phyloP scores from a whole-genome alignment of 225 moss, liverwort and hornwort genomes.

The Pseudisothecium myosuroides region DNA sequence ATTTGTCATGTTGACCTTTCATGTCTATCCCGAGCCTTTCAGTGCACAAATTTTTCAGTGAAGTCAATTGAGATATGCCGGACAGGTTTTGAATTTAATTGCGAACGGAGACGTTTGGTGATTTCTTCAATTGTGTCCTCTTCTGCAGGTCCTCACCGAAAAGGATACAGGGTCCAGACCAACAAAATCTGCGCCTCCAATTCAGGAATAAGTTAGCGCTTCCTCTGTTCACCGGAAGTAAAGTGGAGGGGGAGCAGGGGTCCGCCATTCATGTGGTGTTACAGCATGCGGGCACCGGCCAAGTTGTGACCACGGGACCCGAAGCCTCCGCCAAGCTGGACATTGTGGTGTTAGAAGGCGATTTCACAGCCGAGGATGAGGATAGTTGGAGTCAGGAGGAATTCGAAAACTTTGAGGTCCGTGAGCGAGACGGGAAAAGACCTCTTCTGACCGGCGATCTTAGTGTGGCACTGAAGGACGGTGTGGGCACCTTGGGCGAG shows the following conservation, averaged over 20 bases:
- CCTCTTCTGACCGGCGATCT: neutral
- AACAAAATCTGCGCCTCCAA: constrained; percentile 33
- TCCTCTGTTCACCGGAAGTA: constrained; percentile 54
- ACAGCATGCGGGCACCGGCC: constrained; percentile 25
- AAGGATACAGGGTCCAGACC: constrained; percentile 35
- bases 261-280: constrained; percentile 47
- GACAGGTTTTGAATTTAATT: neutral
- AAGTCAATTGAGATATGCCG: neutral
- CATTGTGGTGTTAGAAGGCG: constrained; percentile 44
- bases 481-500: neutral
- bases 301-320: constrained; percentile 23
- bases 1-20: neutral
- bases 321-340: constrained; percentile 48
- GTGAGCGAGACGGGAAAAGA: neutral
- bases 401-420: neutral
- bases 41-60: neutral
- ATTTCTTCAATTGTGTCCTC: neutral
- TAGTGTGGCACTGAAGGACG: neutral
- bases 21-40: neutral
- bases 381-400: neutral
- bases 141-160: constrained; percentile 29
- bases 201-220: constrained; percentile 44
- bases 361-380: constrained; percentile 37
- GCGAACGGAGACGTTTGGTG: neutral
- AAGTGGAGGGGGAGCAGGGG: constrained; percentile 50